These are phyloP conservation scores for Nadsonia commutata DNA, from an alignment of 1,139 yeast species.

Conservation along the genomic window DNA sequence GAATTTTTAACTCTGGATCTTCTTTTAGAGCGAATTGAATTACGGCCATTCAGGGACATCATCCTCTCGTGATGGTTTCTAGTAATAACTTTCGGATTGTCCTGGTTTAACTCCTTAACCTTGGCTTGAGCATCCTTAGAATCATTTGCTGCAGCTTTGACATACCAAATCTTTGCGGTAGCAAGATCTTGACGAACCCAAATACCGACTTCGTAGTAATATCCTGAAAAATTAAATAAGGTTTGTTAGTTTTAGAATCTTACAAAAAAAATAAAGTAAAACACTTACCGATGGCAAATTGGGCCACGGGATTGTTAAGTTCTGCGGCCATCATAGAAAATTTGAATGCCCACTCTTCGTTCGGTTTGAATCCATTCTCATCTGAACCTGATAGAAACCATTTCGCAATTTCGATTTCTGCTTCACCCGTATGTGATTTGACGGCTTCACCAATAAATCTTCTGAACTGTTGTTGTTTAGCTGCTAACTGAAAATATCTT, in stretches of 20 bases:
- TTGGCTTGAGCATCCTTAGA: slow-evolving; percentile 22
- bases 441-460: slow-evolving; percentile 2
- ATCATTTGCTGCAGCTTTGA: slow-evolving; percentile 18
- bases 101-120: slow-evolving; percentile 13
- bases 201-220: slow-evolving; percentile 28
- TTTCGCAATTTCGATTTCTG: slow-evolving; percentile 27
- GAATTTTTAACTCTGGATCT: not conserved
- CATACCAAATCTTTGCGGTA: slow-evolving; percentile 22
- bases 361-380: slow-evolving; percentile 16
- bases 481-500: slow-evolving; percentile 25
- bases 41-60: not conserved
- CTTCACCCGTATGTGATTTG: slow-evolving; percentile 18
- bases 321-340: slow-evolving; percentile 25
- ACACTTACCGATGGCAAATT: slow-evolving; percentile 25
- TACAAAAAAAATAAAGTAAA: not conserved
- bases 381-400: slow-evolving; percentile 22
- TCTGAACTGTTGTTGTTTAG: slow-evolving; percentile 22
- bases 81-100: not conserved
- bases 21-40: not conserved
- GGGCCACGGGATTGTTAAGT: slow-evolving; percentile 21
- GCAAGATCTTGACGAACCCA: slow-evolving; percentile 16
- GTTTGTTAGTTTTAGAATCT: not conserved
- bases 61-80: not conserved
- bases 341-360: slow-evolving; percentile 26
- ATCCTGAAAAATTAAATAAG: slow-evolving; percentile 6